These are phyloP conservation scores for Arthrocladium fulminans DNA, from an alignment of 2,329 filamentous ascomycete genomes.

Conservation along the genomic window DNA sequence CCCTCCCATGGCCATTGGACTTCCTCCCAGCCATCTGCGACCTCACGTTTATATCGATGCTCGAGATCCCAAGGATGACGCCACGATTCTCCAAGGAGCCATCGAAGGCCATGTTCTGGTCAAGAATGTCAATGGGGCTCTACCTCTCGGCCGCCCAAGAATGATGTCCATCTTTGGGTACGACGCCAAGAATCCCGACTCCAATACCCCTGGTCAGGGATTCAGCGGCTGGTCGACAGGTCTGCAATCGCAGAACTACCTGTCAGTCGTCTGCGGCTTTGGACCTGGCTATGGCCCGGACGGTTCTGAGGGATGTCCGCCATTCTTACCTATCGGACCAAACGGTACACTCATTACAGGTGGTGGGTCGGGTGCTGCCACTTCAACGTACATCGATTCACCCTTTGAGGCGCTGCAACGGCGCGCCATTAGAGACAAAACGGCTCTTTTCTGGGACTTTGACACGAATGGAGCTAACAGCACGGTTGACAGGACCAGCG, in stretches of 20 bases:
- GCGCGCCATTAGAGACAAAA: background rate
- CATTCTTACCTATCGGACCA: background rate
- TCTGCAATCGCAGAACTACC: constrained; percentile 1
- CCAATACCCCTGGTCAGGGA: constrained; percentile 8
- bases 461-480: constrained; percentile 45
- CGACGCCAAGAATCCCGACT: constrained; percentile 40
- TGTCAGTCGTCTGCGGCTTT: background rate
- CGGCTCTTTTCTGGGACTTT: constrained; percentile 5
- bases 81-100: background rate
- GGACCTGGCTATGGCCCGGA: background rate
- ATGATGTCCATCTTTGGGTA: constrained; percentile 55
- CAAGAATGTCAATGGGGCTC: constrained; percentile 24
- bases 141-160: constrained; percentile 50
- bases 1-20: background rate
- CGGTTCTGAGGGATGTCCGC: background rate
- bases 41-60: constrained; percentile 3
- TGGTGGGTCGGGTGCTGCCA: constrained; percentile 45
- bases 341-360: constrained; percentile 14
- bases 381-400: constrained; percentile 44
- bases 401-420: constrained; percentile 5
- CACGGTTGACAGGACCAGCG: constrained; percentile 44
- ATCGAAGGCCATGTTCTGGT: constrained; percentile 31
- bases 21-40: background rate
- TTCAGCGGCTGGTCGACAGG: background rate
- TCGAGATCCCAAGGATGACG: constrained; percentile 1